These are phyloP conservation scores for Acer campestre DNA, from an alignment of 345 rosid genomes.

Conservation along the genomic window DNA sequence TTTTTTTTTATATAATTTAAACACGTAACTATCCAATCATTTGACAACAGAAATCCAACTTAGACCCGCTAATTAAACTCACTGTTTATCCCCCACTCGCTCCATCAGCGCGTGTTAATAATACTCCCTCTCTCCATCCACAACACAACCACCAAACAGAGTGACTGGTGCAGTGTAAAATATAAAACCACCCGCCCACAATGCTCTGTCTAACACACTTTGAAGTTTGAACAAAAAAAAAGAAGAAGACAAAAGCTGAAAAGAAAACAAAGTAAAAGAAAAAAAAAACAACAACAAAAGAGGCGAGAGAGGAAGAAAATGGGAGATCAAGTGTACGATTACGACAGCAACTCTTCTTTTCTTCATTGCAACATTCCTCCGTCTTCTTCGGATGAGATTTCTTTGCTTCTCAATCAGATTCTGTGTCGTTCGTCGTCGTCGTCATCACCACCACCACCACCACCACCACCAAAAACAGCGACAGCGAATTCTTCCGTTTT, in stretches of 20 bases:
- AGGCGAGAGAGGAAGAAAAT: neutral
- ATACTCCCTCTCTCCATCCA: too few species aligned
- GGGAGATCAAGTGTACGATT: slow-evolving; percentile 13
- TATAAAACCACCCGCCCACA: neutral
- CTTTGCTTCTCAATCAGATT: slow-evolving; percentile 64
- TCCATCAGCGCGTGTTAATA: neutral
- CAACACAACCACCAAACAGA: too few species aligned
- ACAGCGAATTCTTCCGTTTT: slow-evolving; percentile 23
- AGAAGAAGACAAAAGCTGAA: neutral
- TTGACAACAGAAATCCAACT: slow-evolving; percentile 8
- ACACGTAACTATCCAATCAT: slow-evolving; percentile 46
- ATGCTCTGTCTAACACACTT: neutral
- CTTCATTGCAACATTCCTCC: slow-evolving; percentile 21
- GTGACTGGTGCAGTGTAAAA: too few species aligned
- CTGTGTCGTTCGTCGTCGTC: slow-evolving; percentile 56
- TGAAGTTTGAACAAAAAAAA: neutral
- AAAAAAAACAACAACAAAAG: neutral
- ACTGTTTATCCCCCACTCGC: slow-evolving; percentile 3
- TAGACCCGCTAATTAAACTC: neutral
- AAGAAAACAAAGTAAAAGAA: neutral
- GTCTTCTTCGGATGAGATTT: slow-evolving; percentile 58
- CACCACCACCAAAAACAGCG: neutral
- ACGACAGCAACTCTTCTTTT: slow-evolving; percentile 2
- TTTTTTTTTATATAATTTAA: neutral
- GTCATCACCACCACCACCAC: neutral